Evolutionary conservation across 1,139 yeast species (phyloP).

Genomic region (Sugiyamaella grinbergsii): DNA sequence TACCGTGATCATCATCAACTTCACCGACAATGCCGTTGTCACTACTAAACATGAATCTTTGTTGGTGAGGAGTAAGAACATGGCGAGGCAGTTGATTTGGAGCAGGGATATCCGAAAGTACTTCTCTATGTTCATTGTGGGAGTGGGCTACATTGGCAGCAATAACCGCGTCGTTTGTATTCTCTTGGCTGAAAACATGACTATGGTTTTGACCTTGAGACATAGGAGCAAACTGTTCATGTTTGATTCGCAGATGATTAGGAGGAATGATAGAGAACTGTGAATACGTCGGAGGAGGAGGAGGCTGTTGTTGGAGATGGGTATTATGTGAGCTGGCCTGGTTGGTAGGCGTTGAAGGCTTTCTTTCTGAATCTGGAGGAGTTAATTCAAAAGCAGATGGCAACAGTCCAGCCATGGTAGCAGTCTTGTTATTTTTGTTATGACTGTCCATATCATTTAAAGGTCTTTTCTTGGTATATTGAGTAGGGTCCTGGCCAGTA

Average conservation of each 20-base stretch:
- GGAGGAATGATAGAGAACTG: slow-evolving; percentile 10
- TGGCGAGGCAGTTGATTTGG: slow-evolving; percentile 15
- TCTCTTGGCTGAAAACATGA: not conserved
- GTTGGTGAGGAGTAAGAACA: not conserved
- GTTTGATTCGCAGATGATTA: slow-evolving; percentile 8
- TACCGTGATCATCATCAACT: not conserved
- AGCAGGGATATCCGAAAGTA: slow-evolving; percentile 8
- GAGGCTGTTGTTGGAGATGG: slow-evolving; percentile 3
- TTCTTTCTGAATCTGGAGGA: slow-evolving; percentile 34
- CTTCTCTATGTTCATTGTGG: slow-evolving; percentile 3
- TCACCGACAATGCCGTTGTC: not conserved
- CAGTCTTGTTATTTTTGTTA: slow-evolving; percentile 1
- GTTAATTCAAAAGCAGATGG: slow-evolving; percentile 37
- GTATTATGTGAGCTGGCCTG: not conserved
- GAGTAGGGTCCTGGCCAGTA: not conserved
- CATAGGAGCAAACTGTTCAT: slow-evolving; percentile 11
- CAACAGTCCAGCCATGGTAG: slow-evolving; percentile 21
- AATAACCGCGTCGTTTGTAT: not conserved
- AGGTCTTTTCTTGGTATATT: slow-evolving; percentile 4
- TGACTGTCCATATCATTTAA: not conserved
- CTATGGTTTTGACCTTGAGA: not conserved
- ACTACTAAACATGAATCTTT: not conserved
- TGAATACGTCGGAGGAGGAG: slow-evolving; percentile 13
- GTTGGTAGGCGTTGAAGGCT: slow-evolving; percentile 5
- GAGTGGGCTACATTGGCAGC: not conserved